Conservation (phyloP, 2,329 filamentous ascomycete genomes). For the Fusarium sp. region DNA sequence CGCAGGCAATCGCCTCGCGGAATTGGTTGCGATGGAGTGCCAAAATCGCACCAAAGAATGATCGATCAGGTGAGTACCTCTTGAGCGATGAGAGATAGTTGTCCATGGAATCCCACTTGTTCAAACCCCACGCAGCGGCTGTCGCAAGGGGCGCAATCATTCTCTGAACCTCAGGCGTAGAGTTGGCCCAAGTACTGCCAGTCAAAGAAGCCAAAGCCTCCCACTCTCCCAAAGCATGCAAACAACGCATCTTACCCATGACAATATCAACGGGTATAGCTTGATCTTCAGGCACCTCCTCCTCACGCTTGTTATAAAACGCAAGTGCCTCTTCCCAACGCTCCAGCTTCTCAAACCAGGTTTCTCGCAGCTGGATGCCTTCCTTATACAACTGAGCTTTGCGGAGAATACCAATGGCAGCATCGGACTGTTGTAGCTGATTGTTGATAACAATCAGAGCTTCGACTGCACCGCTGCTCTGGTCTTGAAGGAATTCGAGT, state of each 20-base stretch:
- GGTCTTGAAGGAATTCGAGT: constrained; percentile 96
- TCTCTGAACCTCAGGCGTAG: constrained; percentile 86
- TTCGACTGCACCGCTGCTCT: constrained; percentile 94
- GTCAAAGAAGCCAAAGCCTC: constrained; percentile 90
- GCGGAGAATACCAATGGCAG: constrained; percentile 95
- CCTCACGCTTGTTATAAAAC: constrained; percentile 90
- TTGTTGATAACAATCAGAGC: constrained; percentile 99
- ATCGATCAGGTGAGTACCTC: constrained; percentile 89
- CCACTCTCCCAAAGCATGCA: constrained; percentile 98
- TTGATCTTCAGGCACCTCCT: constrained; percentile 70
- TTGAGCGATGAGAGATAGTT: constrained; percentile 97
- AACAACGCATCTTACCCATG: constrained; percentile 99
- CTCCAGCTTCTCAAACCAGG: constrained; percentile 98
- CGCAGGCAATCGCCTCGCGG: constrained; percentile 87
- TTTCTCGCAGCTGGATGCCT: constrained; percentile 92
- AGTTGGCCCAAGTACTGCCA: constrained; percentile 93
- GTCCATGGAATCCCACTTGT: constrained; percentile 99
- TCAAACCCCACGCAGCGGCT: constrained; percentile 94
- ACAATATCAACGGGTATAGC: constrained; percentile 87
- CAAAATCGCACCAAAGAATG: constrained; percentile 97
- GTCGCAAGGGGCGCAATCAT: constrained; percentile 94
- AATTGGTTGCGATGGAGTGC: constrained; percentile 97
- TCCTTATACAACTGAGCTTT: constrained; percentile 97
- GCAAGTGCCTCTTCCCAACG: constrained; percentile 97
- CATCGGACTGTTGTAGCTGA: constrained; percentile 97